Evolutionary conservation across 2,329 filamentous ascomycete species (phyloP), one percentile per base, ranked within the genome.

Genomic region (Colletotrichum horii): DNA sequence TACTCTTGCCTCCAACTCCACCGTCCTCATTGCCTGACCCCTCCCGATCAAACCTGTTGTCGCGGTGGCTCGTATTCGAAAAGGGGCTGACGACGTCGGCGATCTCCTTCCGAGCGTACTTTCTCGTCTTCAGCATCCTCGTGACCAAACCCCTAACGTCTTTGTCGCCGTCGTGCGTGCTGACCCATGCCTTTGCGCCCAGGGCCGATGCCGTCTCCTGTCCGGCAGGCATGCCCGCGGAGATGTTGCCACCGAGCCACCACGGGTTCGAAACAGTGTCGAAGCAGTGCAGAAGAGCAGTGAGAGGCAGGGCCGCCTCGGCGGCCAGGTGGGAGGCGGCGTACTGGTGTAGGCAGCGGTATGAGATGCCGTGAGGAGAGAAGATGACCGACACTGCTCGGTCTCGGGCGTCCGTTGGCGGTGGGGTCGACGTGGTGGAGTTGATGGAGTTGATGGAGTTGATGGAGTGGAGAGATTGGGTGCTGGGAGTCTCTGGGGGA

Each of bases 251-350:
- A 43, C 91, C 91, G 3, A 93, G 82, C 83, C 90, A 93, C 89
- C 91, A 92, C 1, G 91, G 90, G 60, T 91, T 91, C 24, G 87
- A 83, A 30, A 92, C 88, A 11, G 84, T 84, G 79, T 93, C 90
- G 82, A 94, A 92, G 69, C 89, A 90, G 81, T 94, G 93, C 19
- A 94, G 85, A 6, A 94, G 88, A 0, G 90, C 89, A 0, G 91
- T 93, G 22, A 94, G 84, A 0, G 92, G 92, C 4, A 93, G 85
- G 0, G 92, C 91, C 3, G 89, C 86, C 79, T 90, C 87, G 2
- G 85, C 81, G 3, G 90, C 84, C 4, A 94, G 89, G 79, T 93
- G 90, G 1, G 88, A 87, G 3, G 88, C 87, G 8, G 88, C 87
- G 80, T 93, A 94, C 8, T 89, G 84, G 34, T 86, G 83, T 12